Evolutionary conservation across 2,329 filamentous ascomycete species (phyloP), one percentile per base, ranked within the genome.

Genomic region (Allantophomopsis cytisporea): DNA sequence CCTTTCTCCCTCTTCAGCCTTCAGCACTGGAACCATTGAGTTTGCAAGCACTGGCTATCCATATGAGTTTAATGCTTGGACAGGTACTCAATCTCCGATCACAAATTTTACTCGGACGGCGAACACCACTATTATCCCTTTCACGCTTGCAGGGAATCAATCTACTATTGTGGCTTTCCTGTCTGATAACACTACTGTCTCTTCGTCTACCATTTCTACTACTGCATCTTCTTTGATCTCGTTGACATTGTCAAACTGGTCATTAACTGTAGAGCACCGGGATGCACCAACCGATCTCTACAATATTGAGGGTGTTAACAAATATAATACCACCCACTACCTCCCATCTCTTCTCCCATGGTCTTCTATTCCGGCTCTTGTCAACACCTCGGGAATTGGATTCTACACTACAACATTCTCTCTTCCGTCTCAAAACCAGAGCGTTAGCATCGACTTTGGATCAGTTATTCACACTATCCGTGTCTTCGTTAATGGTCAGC

Each of bases 381-480:
- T 40, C 18, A 55, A 53, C 35, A 50, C 53, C 2, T 57, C 50
- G 21, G 60, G 60, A 2, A 48, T 54, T 7, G 59, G 58, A 6
- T 53, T 51, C 43, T 60, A 61, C 49, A 47, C 44, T 32, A 52
- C 55, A n/a, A 45, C 47, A 11, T 59, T 61, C 44, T 32, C 40
- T 13, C 51, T 28, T 33, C 10, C 28, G 39, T 35, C 51, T 36
- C 73, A 80, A 45, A 75, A 80, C 43, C 14, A 34, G 14, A 38
- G 43, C n/a, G 43, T 38, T 7, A 41, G 35, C 17, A 42, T 45
- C 17, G 31, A 32, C 20, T 40, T 43, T 18, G 40, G 40, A 3
- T 13, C 14, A 3, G 38, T 43, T 3, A 14, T 40, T 16, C 37
- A 45, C 23, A 35, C 40, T 13, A 17, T 40, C 6, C 35, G 35